Conservation (phyloP, 148 eudicot genomes). For the Rhododendron mucronatum region DNA sequence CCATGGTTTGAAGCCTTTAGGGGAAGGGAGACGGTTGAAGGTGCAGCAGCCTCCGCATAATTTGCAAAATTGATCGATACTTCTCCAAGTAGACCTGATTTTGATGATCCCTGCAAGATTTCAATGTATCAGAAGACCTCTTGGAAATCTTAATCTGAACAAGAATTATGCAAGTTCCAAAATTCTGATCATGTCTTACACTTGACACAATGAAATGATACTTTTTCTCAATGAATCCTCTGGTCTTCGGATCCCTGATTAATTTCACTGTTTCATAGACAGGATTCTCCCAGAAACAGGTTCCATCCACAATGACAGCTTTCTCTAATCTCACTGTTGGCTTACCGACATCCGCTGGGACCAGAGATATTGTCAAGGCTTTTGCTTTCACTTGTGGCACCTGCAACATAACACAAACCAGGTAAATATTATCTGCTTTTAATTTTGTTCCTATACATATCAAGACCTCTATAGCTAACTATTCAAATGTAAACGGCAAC, state of each 20-base stretch:
- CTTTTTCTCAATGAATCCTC: conserved; percentile 58
- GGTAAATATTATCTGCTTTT: conserved; percentile 6
- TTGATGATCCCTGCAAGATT: conserved; percentile 72
- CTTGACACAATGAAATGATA: conserved; percentile 67
- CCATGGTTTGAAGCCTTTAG: conserved; percentile 49
- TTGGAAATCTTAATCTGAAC: neutral
- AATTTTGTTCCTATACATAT: neutral
- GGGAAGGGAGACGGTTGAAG: conserved; percentile 60
- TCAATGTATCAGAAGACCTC: conserved; percentile 1
- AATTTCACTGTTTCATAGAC: conserved; percentile 81
- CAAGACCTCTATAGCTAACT: neutral
- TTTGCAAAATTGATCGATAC: conserved; percentile 66
- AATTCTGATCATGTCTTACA: conserved; percentile 36
- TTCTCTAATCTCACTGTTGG: conserved; percentile 75
- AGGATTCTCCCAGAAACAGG: conserved; percentile 83
- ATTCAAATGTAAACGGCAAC: neutral
- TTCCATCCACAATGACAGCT: conserved; percentile 66
- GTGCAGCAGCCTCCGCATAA: conserved; percentile 52
- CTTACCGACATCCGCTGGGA: conserved; percentile 81
- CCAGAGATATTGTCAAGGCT: conserved; percentile 59
- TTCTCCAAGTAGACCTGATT: conserved; percentile 76
- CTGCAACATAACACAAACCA: conserved; percentile 33
- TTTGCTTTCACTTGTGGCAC: conserved; percentile 58
- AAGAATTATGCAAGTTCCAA: neutral
- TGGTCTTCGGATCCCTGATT: conserved; percentile 61